A percentile compares a stretch with the other conserved stretches of the same genome.
These are phyloP conservation scores for Yamadazyma laniorum DNA, from an alignment of 805 yeast genomes.

Conservation along the genomic window DNA sequence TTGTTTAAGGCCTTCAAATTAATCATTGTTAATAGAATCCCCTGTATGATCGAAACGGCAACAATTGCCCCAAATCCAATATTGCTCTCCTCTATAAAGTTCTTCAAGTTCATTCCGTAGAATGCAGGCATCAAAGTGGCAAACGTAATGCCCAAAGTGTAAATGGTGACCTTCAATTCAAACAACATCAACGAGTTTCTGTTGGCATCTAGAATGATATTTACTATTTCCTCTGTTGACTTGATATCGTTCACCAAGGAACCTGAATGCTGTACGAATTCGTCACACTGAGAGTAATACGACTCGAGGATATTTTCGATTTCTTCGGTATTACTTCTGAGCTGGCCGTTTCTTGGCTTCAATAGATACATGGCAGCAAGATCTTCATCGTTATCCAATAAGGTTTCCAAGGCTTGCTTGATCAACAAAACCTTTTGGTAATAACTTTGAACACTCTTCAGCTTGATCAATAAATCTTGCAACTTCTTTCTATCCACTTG, in stretches of 20 bases:
- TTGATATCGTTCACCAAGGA: constrained; percentile 78
- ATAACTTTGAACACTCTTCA: constrained; percentile 68
- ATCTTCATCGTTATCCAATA: constrained; percentile 85
- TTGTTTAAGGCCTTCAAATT: constrained; percentile 57
- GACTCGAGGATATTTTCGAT: constrained; percentile 85
- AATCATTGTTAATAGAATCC: constrained; percentile 50
- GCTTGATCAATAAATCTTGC: constrained; percentile 68
- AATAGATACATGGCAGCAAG: constrained; percentile 75
- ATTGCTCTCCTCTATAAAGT: constrained; percentile 68
- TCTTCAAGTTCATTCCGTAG: constrained; percentile 83
- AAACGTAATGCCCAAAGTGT: constrained; percentile 80
- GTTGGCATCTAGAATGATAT: constrained; percentile 86
- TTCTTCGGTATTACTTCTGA: constrained; percentile 55
- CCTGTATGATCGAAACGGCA: constrained; percentile 50
- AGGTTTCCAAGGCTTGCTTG: constrained; percentile 77
- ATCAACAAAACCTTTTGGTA: constrained; percentile 75
- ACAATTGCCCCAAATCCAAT: constrained; percentile 63
- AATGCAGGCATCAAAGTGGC: constrained; percentile 85
- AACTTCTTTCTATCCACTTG: constrained; percentile 75
- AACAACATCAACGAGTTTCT: constrained; percentile 86
- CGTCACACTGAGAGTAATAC: constrained; percentile 89
- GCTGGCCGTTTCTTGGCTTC: constrained; percentile 23
- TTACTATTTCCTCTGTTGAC: constrained; percentile 90
- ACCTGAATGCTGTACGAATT: constrained; percentile 87
- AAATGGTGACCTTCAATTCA: constrained; percentile 78